Conservation (phyloP, 2,329 filamentous ascomycete genomes). For the Talaromyces amestolkiae region DNA sequence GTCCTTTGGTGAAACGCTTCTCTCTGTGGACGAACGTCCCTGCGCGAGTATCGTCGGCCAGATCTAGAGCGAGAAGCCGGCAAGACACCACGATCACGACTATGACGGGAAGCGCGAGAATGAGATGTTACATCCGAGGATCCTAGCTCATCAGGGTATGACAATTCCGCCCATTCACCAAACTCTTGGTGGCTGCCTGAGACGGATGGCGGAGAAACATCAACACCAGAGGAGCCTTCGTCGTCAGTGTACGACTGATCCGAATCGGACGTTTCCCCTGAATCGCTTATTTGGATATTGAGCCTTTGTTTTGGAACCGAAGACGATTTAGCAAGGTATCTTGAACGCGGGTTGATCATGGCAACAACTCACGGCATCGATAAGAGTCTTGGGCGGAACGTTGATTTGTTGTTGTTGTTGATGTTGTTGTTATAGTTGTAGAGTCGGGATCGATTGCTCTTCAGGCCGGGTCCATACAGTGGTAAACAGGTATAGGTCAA, state of each 20-base stretch:
- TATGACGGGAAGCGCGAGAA: conserved; percentile 38
- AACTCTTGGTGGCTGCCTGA: conserved; percentile 41
- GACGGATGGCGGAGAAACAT: conserved; percentile 43
- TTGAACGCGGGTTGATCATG: conserved; percentile 11
- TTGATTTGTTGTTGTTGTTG: neutral
- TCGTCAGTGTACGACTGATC: conserved; percentile 44
- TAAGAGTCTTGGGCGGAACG: neutral
- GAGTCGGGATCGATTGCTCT: neutral
- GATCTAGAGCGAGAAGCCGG: conserved; percentile 38
- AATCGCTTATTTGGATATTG: conserved; percentile 43
- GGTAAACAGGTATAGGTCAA: neutral
- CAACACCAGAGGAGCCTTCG: conserved; percentile 43
- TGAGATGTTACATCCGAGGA: conserved; percentile 49
- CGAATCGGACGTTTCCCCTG: conserved; percentile 37
- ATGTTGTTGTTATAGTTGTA: neutral
- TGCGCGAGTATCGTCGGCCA: conserved; percentile 38
- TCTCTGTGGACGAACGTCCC: conserved; percentile 31
- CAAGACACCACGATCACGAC: conserved; percentile 40
- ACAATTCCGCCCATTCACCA: conserved; percentile 38
- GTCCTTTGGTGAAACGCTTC: conserved; percentile 35
- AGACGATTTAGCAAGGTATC: conserved; percentile 16
- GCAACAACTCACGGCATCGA: conserved; percentile 20
- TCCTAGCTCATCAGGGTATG: conserved; percentile 48
- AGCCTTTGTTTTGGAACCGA: conserved; percentile 32
- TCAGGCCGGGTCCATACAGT: neutral